Conservation (phyloP, 2,329 filamentous ascomycete genomes). For the Trichophyton benhamiae region DNA sequence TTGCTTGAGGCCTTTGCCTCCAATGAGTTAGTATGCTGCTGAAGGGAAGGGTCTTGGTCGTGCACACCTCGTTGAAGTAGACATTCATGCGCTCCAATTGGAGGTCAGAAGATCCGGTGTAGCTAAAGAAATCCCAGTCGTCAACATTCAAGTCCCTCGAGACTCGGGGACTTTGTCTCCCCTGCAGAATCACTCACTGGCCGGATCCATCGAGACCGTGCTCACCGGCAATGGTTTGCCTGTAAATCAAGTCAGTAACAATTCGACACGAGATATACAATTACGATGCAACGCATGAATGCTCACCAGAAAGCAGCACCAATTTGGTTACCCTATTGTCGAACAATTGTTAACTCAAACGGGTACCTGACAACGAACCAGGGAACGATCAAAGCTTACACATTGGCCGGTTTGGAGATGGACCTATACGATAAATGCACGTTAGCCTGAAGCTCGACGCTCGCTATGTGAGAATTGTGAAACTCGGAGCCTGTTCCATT, state of each 20-base stretch:
- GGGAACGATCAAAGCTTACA: conserved; percentile 47
- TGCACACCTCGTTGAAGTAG: conserved; percentile 12
- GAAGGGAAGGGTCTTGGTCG: background rate
- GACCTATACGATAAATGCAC: conserved; percentile 51
- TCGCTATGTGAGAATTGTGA: background rate
- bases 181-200: conserved; percentile 6
- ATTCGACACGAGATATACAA: background rate
- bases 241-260: conserved; percentile 4
- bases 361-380: conserved; percentile 10
- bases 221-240: conserved; percentile 13
- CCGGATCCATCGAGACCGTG: conserved; percentile 13
- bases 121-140: conserved; percentile 1
- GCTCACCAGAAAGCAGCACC: conserved; percentile 97
- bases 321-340: conserved; percentile 90
- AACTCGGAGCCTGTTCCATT: background rate
- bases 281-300: conserved; percentile 1
- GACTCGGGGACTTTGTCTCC: background rate
- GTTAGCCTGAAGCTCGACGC: conserved; percentile 5
- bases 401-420: conserved; percentile 99
- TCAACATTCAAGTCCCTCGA: background rate
- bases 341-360: conserved; percentile 21
- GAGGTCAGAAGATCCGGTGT: conserved; percentile 12
- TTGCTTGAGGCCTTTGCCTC: conserved; percentile 9
- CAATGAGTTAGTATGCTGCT: conserved; percentile 6
- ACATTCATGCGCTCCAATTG: conserved; percentile 14